Conservation (phyloP, 192 early-diverging fungal genomes). For the Coemansia sp. region DNA sequence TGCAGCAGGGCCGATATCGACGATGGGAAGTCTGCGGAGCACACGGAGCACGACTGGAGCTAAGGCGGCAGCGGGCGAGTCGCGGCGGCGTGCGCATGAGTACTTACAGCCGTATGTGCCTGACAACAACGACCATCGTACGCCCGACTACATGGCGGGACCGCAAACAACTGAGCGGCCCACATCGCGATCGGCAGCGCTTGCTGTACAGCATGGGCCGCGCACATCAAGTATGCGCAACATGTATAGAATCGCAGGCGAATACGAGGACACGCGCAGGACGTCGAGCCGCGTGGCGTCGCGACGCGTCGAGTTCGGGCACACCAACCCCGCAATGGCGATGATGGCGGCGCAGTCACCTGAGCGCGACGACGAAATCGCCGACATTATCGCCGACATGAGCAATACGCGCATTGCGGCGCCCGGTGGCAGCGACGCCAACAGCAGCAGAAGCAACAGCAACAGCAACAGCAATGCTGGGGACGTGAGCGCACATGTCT, state of each 20-base stretch:
- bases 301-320: conserved; percentile 45
- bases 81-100: no score
- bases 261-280: background rate
- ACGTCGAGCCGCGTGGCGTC: conserved; percentile 15
- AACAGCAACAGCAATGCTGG: conserved; percentile 10
- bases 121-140: conserved; percentile 36
- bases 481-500: conserved; percentile 34
- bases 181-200: background rate
- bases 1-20: conserved; percentile 9
- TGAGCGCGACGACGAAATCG: conserved; percentile 46
- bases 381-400: conserved; percentile 53
- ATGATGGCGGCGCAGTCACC: conserved; percentile 19
- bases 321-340: conserved; percentile 21
- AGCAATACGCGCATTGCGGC: conserved; percentile 32
- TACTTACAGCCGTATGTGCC: conserved; percentile 35
- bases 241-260: no score
- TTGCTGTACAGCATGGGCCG: no score
- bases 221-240: no score
- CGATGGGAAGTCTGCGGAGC: conserved; percentile 46
- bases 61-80: no score
- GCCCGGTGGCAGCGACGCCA: background rate
- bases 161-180: background rate
- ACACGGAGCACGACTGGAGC: conserved; percentile 43
- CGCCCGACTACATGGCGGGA: conserved; percentile 36
- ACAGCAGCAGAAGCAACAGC: background rate